Evolutionary conservation across 768 basidiomycete species (phyloP).

Genomic region (Termitomyces sp.): DNA sequence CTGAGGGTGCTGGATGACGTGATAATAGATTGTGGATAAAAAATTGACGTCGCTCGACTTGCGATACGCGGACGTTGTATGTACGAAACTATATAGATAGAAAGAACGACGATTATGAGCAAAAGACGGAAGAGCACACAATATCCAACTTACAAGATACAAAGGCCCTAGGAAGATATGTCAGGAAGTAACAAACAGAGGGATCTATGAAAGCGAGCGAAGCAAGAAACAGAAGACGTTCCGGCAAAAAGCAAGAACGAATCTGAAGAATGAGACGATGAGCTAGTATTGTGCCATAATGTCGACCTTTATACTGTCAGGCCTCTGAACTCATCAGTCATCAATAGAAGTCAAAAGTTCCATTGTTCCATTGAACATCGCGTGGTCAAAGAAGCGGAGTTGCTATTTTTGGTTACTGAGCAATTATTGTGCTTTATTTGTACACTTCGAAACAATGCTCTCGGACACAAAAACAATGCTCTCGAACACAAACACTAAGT

Average conservation of each 20-base stretch:
- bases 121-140: too few relatives aligned
- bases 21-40: conserved; percentile 1
- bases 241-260: not conserved
- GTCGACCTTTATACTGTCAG: not conserved
- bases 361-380: not conserved
- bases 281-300: not conserved
- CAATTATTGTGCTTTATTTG: not conserved
- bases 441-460: not conserved
- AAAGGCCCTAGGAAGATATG: not conserved
- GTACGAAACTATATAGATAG: not conserved
- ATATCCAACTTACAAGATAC: not conserved
- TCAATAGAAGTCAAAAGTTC: conserved; percentile 1
- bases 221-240: not conserved
- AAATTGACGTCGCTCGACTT: conserved; percentile 7
- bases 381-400: not conserved
- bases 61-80: conserved; percentile 2
- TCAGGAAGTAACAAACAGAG: not conserved
- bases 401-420: not conserved
- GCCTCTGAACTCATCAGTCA: not conserved
- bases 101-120: not conserved
- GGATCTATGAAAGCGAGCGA: not conserved
- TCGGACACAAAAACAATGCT: not conserved
- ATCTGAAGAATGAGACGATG: not conserved
- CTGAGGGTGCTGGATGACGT: conserved; percentile 15
- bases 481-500: not conserved